Base-by-base conservation (phyloP, 306 rosid genomes). In the Sechiopsis laciniata region DNA sequence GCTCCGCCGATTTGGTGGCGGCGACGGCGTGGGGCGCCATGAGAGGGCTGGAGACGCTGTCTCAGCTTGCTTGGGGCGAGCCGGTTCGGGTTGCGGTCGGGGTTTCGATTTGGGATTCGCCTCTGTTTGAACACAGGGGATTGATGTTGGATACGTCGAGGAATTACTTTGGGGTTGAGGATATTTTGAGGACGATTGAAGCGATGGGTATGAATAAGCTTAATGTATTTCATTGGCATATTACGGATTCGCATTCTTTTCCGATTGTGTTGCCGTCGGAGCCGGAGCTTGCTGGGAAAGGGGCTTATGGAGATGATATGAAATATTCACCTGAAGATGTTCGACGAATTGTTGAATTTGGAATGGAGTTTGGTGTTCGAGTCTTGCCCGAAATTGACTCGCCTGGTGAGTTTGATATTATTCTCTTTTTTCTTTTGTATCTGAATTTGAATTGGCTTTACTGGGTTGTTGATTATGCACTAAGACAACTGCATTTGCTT, bases 191-290 rank as follows among this genome's bases (percentile, higher is more conserved):
- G 80, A 88, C 89, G 0, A 80, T 93, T 5, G 70, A 62, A n/a
- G 88, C 86, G 62, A 86, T 93, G 91, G 79, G 91, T 63, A 85
- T 81, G 84, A 93, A 93, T 68, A 93, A 90, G 83, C 75, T 93
- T 42, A 93, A 93, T 37, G 96, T 90, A 59, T 87, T 93, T 21
- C 97, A 93, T 50, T 93, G 93, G 98, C 98, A 93, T 59, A 56
- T 90, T 10, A 88, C 97, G 0, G 98, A 93, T 40, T 89, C 97
- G 1, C 97, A 90, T 0, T 93, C 98, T 15, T 93, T 93, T 56
- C 97, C 97, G 0, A 45, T 90, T 68, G 72, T 90, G 42, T 32
- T 93, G 32, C 89, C 86, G 7, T 93, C 90, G 4, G 98, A 93
- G 69, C 96, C 98, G 35, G 70, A 50, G 10, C 77, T 93, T 79